phyloP scores from a whole-genome alignment of 345 rosid genomes.

The Arabidopsis suecica region DNA sequence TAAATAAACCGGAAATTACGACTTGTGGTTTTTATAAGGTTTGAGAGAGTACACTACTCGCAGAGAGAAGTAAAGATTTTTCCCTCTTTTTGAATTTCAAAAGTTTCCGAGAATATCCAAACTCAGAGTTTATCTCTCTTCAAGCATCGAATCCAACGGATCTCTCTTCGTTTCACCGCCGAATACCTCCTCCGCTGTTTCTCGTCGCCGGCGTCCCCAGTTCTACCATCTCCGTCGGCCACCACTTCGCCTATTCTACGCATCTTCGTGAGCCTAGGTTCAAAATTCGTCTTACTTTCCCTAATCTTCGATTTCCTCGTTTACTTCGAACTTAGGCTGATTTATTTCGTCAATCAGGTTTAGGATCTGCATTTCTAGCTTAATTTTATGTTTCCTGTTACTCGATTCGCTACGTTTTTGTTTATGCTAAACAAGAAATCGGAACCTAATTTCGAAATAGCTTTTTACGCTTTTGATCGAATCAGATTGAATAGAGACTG shows the following conservation, averaged over 20 bases:
- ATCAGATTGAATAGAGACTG: neutral
- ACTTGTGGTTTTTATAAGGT: constrained; percentile 8
- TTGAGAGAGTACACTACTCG: neutral
- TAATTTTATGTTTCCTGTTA: neutral
- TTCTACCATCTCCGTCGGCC: constrained; percentile 15
- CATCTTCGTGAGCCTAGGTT: constrained; percentile 23
- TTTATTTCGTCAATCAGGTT: neutral
- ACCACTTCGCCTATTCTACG: constrained; percentile 1
- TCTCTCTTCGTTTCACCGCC: constrained; percentile 26
- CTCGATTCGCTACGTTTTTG: neutral
- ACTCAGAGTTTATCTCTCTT: constrained; percentile 2
- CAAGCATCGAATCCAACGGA: constrained; percentile 24
- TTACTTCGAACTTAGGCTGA: neutral
- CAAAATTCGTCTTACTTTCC: constrained; percentile 7
- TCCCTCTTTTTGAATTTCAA: constrained; percentile 49
- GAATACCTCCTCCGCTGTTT: constrained; percentile 6
- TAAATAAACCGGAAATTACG: constrained; percentile 2
- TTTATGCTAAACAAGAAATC: neutral
- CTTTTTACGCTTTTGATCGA: constrained; percentile 13
- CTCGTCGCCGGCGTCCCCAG: neutral
- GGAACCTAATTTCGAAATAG: constrained; percentile 1
- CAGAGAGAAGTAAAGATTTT: neutral
- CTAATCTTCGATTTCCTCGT: constrained; percentile 16
- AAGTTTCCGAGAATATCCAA: constrained; percentile 38
- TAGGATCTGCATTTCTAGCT: constrained; percentile 23